Evolutionary conservation across 2,329 filamentous ascomycete species (phyloP).

Genomic region (Penicillium nordicum): DNA sequence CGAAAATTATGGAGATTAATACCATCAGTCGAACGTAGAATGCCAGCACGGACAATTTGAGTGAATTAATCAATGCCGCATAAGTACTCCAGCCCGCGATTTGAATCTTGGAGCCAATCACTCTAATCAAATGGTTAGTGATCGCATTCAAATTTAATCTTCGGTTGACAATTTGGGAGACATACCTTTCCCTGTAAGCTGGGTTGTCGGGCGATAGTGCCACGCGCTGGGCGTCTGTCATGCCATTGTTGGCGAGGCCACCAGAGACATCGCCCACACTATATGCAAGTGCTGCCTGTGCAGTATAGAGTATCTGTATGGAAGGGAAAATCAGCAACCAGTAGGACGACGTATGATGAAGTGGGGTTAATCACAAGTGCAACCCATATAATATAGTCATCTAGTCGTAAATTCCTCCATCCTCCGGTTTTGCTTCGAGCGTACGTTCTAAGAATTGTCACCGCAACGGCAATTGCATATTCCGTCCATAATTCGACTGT

Average conservation of each 20-base stretch:
- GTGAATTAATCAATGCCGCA: constrained; percentile 46
- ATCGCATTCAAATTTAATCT: background rate
- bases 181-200: constrained; percentile 43
- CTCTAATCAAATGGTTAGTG: constrained; percentile 24
- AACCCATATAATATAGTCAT: constrained; percentile 54
- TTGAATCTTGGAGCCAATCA: constrained; percentile 52
- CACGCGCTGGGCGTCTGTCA: constrained; percentile 49
- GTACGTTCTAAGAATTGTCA: constrained; percentile 42
- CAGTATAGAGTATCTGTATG: constrained; percentile 46
- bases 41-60: constrained; percentile 53
- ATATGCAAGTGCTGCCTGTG: constrained; percentile 48
- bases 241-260: constrained; percentile 55
- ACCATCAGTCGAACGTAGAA: constrained; percentile 54
- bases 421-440: constrained; percentile 19
- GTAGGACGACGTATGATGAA: constrained; percentile 4
- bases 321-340: background rate
- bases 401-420: constrained; percentile 38
- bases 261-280: constrained; percentile 45
- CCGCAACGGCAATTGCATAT: constrained; percentile 24
- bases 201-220: constrained; percentile 39
- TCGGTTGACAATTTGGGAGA: background rate
- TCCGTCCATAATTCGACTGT: constrained; percentile 26
- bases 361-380: constrained; percentile 41
- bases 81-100: constrained; percentile 53
- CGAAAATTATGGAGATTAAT: background rate